Base-by-base conservation (phyloP, 208 protist species). In the Angomonas ambiguus region DNA sequence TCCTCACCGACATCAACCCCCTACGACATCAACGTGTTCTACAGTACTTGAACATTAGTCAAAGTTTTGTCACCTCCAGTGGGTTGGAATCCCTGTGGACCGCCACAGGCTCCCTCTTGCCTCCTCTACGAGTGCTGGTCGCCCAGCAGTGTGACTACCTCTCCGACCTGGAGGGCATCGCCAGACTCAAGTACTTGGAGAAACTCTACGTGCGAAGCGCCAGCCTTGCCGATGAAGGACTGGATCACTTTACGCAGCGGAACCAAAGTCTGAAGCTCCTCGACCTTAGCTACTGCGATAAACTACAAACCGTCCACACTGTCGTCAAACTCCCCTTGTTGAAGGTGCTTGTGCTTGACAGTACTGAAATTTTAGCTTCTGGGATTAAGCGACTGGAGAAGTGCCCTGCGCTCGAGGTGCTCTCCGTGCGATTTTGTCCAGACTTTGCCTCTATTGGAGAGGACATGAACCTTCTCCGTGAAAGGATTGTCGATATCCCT, bases 201-300 rank as follows among this genome's bases (percentile, higher is more conserved):
- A 82, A 80, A 55, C 53, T 88, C 42, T 77, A 84, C 65, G 65
- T 84, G n/a, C 74, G 82, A 31, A 88, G 79, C 59, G 76, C 75
- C 10, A 78, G 70, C 34, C 82, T 88, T 32, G 67, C 72, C 27
- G 71, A 69, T 32, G 56, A 71, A 35, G 73, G 76, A 8, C 67
- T 82, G 31, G 48, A 51, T 51, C 38, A 11, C 25, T 28, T 73
- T 42, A 24, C 53, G 51, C 18, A 58, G 38, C 11, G 28, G n/a
- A 49, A 67, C 4, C 75, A 65, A 53, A 33, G 1, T 53, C 64
- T 87, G 34, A 48, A 71, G 55, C 60, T 88, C 32, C 33, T 84
- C 20, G 76, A 88, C 48, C 67, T 88, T 64, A 88, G 82, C 70
- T 88, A 88, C 76, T 88, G 78, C 60, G 78, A 83, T 22, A 80